A percentile compares a stretch with the other conserved stretches of the same genome.
Conservation (phyloP, 768 basidiomycete species). For the Pisolithus tinctorius region DNA sequence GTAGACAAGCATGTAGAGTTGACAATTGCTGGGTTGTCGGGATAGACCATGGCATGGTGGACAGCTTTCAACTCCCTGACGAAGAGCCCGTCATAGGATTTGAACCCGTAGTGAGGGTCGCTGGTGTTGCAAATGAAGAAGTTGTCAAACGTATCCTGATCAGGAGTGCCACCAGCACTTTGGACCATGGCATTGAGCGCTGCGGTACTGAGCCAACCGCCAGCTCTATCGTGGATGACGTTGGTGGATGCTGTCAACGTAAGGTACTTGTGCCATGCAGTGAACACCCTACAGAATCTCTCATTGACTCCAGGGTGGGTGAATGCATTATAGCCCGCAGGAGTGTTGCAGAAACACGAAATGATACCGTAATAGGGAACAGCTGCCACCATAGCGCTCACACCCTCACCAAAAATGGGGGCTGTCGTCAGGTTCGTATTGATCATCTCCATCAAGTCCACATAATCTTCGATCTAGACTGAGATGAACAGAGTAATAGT, state of each 20-base stretch:
- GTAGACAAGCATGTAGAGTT: no score
- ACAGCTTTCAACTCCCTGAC: constrained; percentile 13
- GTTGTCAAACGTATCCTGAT: no score
- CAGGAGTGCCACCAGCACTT: no score
- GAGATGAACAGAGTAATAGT: no score
- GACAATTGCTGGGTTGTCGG: no score
- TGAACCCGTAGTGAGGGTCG: no score
- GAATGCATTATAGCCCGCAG: background rate
- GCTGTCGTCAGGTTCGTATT: constrained; percentile 1
- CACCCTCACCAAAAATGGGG: background rate
- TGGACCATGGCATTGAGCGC: constrained; percentile 13
- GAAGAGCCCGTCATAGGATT: no score
- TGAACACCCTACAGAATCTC: constrained; percentile 40
- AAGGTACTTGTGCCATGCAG: constrained; percentile 45
- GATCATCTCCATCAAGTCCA: background rate
- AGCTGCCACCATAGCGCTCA: no score
- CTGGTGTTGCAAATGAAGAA: no score
- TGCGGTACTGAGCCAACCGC: background rate
- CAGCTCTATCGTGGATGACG: constrained; percentile 14
- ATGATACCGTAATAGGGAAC: background rate
- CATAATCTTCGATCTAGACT: background rate
- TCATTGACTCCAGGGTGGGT: constrained; percentile 32
- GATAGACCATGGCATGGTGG: constrained; percentile 12
- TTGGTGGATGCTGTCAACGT: constrained; percentile 33
- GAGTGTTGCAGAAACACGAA: background rate